Conservation (phyloP, 73 alveolate genomes). For the Paramecium biaurelia region DNA sequence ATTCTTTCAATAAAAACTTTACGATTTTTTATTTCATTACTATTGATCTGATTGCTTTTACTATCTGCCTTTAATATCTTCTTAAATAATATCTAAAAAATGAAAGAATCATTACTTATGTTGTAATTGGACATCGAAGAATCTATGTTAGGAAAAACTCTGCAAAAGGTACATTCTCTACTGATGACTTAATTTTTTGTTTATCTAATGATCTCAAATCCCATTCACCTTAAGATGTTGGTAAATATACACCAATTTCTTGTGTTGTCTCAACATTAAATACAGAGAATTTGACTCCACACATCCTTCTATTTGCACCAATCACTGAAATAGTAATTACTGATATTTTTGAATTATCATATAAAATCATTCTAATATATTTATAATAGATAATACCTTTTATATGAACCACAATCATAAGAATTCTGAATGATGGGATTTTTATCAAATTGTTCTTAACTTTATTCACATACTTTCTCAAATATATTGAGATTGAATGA, state of each 20-base stretch:
- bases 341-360: not conserved
- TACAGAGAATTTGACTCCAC: conserved; percentile 31
- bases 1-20: conserved; percentile 13
- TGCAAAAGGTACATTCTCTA: conserved; percentile 40
- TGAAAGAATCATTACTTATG: not conserved
- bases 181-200: conserved; percentile 7
- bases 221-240: conserved; percentile 37
- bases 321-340: conserved; percentile 10
- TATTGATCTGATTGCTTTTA: not conserved
- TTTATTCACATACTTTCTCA: conserved; percentile 27
- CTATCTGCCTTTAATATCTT: not conserved
- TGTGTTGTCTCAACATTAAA: not conserved
- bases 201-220: conserved; percentile 36
- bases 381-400: not conserved
- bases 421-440: conserved; percentile 20
- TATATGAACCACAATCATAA: conserved; percentile 38
- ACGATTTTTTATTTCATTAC: not conserved
- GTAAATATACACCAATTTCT: conserved; percentile 20
- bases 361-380: not conserved
- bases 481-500: conserved; percentile 35
- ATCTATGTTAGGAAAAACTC: conserved; percentile 18
- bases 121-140: not conserved
- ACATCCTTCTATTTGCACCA: conserved; percentile 47
- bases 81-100: not conserved
- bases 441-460: not conserved